These are phyloP conservation scores for Daldinia decipiens DNA, from an alignment of 495 filamentous ascomycete genomes.

Conservation along the genomic window DNA sequence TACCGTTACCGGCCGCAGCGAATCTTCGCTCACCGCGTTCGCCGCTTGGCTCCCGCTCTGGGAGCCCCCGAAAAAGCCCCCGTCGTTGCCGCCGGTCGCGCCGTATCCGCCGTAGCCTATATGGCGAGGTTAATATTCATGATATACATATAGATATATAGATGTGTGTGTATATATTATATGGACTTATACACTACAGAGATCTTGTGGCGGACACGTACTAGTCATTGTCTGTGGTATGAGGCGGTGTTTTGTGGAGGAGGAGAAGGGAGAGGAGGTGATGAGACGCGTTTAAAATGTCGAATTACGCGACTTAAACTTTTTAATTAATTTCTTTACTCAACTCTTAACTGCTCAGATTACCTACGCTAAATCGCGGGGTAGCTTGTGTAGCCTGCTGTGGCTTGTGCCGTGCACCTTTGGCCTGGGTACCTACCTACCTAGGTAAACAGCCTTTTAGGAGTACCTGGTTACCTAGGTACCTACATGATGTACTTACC, in stretches of 20 bases:
- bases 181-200: not conserved
- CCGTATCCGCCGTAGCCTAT: slow-evolving; percentile 58
- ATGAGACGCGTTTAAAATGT: slow-evolving; percentile 40
- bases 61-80: slow-evolving; percentile 57
- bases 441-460: too few relatives aligned
- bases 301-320: slow-evolving; percentile 38
- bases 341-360: too few relatives aligned
- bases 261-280: not conserved
- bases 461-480: too few relatives aligned
- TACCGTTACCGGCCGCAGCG: slow-evolving; percentile 90
- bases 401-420: slow-evolving; percentile 5
- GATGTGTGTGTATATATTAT: not conserved
- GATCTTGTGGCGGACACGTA: slow-evolving; percentile 16
- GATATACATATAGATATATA: not conserved
- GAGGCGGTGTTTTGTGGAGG: slow-evolving; percentile 2
- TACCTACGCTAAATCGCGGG: slow-evolving; percentile 45
- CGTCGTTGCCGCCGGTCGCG: slow-evolving; percentile 54
- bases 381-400: slow-evolving; percentile 17
- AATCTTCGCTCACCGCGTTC: slow-evolving; percentile 64
- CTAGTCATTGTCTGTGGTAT: slow-evolving; percentile 38
- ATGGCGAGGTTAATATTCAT: slow-evolving; percentile 6
- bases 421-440: too few relatives aligned
- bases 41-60: slow-evolving; percentile 57
- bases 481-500: not conserved
- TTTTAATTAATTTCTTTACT: slow-evolving; percentile 35